Conservation (phyloP, 805 yeast species). For the Kuraishia piskuri region DNA sequence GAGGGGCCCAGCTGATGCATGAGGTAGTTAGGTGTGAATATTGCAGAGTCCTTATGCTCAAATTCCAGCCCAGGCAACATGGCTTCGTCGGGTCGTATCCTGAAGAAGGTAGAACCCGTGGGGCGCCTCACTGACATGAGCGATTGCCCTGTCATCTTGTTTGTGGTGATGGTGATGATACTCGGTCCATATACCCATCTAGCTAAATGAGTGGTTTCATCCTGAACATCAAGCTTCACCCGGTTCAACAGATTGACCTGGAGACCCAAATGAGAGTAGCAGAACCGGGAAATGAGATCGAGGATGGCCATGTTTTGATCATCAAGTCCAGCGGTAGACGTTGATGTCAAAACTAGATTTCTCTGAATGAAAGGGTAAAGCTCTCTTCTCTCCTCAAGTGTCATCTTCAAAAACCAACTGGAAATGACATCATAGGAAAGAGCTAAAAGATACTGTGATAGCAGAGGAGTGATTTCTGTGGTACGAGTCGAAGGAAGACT, state of each 20-base stretch:
- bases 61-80: constrained; percentile 20
- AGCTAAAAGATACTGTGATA: constrained; percentile 52
- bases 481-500: constrained; percentile 43
- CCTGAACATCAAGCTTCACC: constrained; percentile 11
- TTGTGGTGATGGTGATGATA: constrained; percentile 48
- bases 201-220: constrained; percentile 14
- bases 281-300: constrained; percentile 61
- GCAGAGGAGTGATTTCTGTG: constrained; percentile 34
- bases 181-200: constrained; percentile 59
- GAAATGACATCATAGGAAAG: constrained; percentile 63
- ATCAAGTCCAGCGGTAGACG: constrained; percentile 24
- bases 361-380: constrained; percentile 57
- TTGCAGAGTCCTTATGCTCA: background rate
- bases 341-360: constrained; percentile 33
- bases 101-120: constrained; percentile 48
- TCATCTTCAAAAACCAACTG: constrained; percentile 63
- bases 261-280: constrained; percentile 55
- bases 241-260: constrained; percentile 23
- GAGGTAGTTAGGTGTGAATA: constrained; percentile 15
- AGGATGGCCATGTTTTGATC: constrained; percentile 53
- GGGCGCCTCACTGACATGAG: constrained; percentile 51
- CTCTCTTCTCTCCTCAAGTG: constrained; percentile 45
- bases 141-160: constrained; percentile 41
- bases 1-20: constrained; percentile 6
- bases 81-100: constrained; percentile 31